Evolutionary conservation across 768 basidiomycete genomes (phyloP).

Genomic region (Podaxis mareebaensis): DNA sequence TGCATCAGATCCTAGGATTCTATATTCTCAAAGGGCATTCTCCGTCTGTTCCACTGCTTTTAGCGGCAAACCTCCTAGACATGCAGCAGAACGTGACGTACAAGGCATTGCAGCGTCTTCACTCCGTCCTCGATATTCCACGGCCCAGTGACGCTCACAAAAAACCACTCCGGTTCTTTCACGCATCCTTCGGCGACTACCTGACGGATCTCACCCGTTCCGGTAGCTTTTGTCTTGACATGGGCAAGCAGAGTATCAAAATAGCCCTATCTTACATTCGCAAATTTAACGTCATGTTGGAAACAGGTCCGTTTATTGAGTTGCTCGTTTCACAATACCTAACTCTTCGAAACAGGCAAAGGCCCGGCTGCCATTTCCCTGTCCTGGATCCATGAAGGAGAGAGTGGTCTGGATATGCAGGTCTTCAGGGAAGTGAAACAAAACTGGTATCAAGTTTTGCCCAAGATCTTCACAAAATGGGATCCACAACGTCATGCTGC

Average conservation of each 20-base stretch:
- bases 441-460: background rate
- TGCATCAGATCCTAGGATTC: background rate
- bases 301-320: background rate
- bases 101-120: background rate
- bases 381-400: background rate
- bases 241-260: background rate
- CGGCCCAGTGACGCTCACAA: background rate
- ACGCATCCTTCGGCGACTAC: slow-evolving; percentile 1
- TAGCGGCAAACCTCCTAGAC: background rate
- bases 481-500: background rate
- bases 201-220: background rate
- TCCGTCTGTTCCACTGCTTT: background rate
- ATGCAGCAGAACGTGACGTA: background rate
- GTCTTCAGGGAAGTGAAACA: background rate
- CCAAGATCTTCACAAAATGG: background rate
- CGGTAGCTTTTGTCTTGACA: background rate
- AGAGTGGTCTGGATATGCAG: background rate
- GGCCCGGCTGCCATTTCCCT: background rate
- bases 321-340: too few species aligned
- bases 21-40: background rate
- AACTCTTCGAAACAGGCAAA: background rate
- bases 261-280: background rate
- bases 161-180: background rate
- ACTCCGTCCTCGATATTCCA: slow-evolving; percentile 1
- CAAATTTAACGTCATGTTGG: background rate